Percentiles rank a stretch among this genome's conserved stretches.
These are phyloP conservation scores for Monosporozyma servazzii DNA, from an alignment of 805 yeast species.

Conservation along the genomic window DNA sequence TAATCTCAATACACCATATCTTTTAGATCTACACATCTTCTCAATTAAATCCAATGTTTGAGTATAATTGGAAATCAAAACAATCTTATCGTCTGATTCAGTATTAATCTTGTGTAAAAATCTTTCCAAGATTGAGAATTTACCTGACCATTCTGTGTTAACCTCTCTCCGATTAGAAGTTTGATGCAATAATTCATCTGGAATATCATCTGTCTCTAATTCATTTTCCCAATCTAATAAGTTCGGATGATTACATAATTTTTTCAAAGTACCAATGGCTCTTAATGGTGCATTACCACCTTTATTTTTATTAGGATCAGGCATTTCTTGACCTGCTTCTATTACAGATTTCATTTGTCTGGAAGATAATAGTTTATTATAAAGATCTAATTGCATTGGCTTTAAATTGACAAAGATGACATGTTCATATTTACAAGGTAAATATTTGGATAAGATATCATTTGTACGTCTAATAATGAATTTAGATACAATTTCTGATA, in stretches of 20 bases:
- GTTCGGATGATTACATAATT: conserved; percentile 91
- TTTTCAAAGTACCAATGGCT: conserved; percentile 82
- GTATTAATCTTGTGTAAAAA: conserved; percentile 65
- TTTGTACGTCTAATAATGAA: conserved; percentile 93
- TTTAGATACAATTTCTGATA: conserved; percentile 69
- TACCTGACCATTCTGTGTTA: conserved; percentile 78
- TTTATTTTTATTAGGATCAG: too few relatives aligned
- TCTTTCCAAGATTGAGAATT: conserved; percentile 74
- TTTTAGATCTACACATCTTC: conserved; percentile 63
- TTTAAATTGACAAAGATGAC: conserved; percentile 85
- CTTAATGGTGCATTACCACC: conserved; percentile 59
- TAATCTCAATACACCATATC: conserved; percentile 70
- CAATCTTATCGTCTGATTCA: conserved; percentile 92
- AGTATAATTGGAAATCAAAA: conserved; percentile 87
- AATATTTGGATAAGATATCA: conserved; percentile 84
- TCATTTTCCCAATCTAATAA: conserved; percentile 68
- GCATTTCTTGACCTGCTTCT: conserved; percentile 6
- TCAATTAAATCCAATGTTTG: conserved; percentile 90
- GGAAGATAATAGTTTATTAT: conserved; percentile 65
- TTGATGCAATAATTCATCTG: conserved; percentile 51
- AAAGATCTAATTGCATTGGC: conserved; percentile 64
- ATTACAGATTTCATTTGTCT: conserved; percentile 61
- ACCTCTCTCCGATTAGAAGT: conserved; percentile 38
- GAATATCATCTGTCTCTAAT: conserved; percentile 45
- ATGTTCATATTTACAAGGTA: conserved; percentile 94